Percentiles rank a stretch among this genome's conserved stretches.
Evolutionary conservation across 371 early-diverging fungal species (phyloP).

Genomic region (Mortierella sp.): DNA sequence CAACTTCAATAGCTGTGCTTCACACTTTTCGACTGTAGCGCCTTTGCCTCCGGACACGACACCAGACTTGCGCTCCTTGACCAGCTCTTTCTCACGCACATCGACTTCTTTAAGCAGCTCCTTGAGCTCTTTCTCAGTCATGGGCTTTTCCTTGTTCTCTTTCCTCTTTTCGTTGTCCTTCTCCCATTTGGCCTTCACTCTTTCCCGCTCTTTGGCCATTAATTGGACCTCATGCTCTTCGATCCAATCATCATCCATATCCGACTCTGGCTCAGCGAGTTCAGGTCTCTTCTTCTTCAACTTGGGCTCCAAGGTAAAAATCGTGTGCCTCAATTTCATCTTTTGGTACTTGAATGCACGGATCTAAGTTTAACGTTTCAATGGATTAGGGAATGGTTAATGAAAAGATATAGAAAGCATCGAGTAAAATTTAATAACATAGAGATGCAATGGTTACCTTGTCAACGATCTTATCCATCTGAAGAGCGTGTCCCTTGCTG

Average conservation of each 20-base stretch:
- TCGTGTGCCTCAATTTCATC: constrained; percentile 72
- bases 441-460: constrained; percentile 62
- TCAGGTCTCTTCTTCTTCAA: constrained; percentile 80
- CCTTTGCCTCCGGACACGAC: constrained; percentile 56
- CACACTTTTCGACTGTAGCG: constrained; percentile 71
- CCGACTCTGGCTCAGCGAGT: constrained; percentile 76
- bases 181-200: constrained; percentile 69
- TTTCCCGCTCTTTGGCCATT: constrained; percentile 74
- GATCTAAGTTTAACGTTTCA: constrained; percentile 54
- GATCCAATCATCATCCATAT: constrained; percentile 89
- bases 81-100: constrained; percentile 60
- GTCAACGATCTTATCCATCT: constrained; percentile 85
- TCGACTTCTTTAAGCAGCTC: constrained; percentile 69
- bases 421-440: too few species aligned
- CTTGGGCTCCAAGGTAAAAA: constrained; percentile 80
- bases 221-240: constrained; percentile 66
- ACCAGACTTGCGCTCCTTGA: constrained; percentile 65
- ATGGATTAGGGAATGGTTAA: not conserved
- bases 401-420: not conserved
- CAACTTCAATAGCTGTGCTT: constrained; percentile 74
- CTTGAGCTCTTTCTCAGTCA: constrained; percentile 66
- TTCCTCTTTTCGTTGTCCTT: constrained; percentile 80
- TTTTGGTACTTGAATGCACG: constrained; percentile 88
- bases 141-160: constrained; percentile 66
- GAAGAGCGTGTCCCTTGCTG: constrained; percentile 81